Evolutionary conservation across 148 eudicot species (phyloP).

Genomic region (Suaeda aralocaspica): DNA sequence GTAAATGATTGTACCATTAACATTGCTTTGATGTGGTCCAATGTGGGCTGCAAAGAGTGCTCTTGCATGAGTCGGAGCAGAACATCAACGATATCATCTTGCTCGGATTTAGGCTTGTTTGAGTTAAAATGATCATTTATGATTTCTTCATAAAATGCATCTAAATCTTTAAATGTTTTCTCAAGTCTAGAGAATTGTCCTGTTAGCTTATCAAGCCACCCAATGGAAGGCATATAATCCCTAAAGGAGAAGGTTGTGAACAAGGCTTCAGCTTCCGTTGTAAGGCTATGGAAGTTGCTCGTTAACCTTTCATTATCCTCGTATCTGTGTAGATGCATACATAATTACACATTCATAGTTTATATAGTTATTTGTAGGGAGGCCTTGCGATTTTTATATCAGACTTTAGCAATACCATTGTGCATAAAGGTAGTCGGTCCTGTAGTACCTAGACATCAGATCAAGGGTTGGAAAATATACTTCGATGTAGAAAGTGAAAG

Average conservation of each 20-base stretch:
- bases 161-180: constrained; percentile 22
- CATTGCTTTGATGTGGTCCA: constrained; percentile 27
- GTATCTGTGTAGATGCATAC: no score
- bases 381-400: no score
- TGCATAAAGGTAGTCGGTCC: no score
- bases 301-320: no score
- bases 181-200: constrained; percentile 20
- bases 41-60: constrained; percentile 13
- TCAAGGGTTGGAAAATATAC: no score
- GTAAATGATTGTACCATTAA: background rate
- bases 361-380: no score
- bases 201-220: constrained; percentile 26
- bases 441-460: no score
- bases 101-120: background rate
- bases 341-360: no score
- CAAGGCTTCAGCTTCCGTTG: no score
- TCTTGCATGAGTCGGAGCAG: constrained; percentile 19
- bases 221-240: constrained; percentile 23
- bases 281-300: no score
- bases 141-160: constrained; percentile 25
- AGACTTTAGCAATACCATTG: no score
- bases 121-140: constrained; percentile 24
- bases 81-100: constrained; percentile 28
- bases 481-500: no score
- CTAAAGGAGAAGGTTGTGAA: constrained; percentile 14